Evolutionary conservation across 768 basidiomycete genomes (phyloP).

Genomic region (Macrolepiota albuminosa): DNA sequence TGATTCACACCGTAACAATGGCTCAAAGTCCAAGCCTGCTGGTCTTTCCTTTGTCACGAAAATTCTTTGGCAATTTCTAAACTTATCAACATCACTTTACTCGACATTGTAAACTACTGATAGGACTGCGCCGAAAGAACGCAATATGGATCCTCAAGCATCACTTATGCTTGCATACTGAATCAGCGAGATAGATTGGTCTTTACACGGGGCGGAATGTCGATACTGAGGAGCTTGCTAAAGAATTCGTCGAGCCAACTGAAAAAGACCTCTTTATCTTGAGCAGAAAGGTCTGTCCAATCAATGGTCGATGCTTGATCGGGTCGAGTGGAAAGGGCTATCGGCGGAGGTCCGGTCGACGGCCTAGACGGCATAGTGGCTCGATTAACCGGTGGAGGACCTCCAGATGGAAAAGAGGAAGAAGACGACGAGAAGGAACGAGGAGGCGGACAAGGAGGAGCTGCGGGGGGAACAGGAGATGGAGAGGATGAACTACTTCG

Average conservation of each 20-base stretch:
- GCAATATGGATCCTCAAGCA: not conserved
- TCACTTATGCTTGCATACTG: not conserved
- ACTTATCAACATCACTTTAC: not conserved
- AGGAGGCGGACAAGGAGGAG: constrained; percentile 17
- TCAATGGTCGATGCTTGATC: constrained; percentile 37
- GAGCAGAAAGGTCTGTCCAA: constrained; percentile 61
- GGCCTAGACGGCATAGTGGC: constrained; percentile 16
- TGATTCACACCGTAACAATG: not conserved
- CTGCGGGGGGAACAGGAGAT: constrained; percentile 7
- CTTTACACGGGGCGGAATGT: constrained; percentile 14
- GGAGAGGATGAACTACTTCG: constrained; percentile 13
- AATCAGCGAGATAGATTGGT: constrained; percentile 1
- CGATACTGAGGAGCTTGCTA: constrained; percentile 34
- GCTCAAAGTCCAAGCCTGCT: not conserved
- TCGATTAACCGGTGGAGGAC: constrained; percentile 29
- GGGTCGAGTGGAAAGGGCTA: constrained; percentile 28
- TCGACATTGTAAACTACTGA: not conserved
- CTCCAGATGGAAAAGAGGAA: not conserved
- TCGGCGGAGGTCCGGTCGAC: constrained; percentile 25
- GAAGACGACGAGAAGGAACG: constrained; percentile 5
- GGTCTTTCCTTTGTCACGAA: not conserved
- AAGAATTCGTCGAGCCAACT: constrained; percentile 83
- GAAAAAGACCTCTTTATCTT: constrained; percentile 74
- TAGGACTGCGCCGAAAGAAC: not conserved
- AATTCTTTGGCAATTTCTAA: no score